phyloP scores from a whole-genome alignment of 1,139 yeast species.

The Saccharomyces uvarum region DNA sequence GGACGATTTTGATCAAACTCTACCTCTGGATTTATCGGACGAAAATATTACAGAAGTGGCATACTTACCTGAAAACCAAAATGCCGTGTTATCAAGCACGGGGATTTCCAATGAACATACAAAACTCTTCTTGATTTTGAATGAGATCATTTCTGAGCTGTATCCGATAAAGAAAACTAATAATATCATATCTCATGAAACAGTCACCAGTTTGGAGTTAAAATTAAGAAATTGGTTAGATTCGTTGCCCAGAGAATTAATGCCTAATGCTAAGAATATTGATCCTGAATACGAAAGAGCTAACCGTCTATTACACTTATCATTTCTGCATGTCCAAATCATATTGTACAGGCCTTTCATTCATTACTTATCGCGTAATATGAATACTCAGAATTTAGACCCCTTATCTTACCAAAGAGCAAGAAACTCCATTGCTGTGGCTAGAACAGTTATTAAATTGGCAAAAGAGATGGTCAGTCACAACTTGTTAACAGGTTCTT shows the following conservation, averaged over 20 bases:
- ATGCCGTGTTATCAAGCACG: slow-evolving; percentile 53
- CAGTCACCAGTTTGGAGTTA: slow-evolving; percentile 64
- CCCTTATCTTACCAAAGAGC: slow-evolving; percentile 60
- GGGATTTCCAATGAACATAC: slow-evolving; percentile 87
- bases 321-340: slow-evolving; percentile 77
- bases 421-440: slow-evolving; percentile 75
- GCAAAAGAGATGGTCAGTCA: slow-evolving; percentile 78
- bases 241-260: slow-evolving; percentile 61
- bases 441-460: slow-evolving; percentile 73
- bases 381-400: slow-evolving; percentile 36
- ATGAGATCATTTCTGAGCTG: slow-evolving; percentile 46
- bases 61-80: slow-evolving; percentile 35
- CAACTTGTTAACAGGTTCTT: slow-evolving; percentile 72
- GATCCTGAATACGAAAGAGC: slow-evolving; percentile 70
- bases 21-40: slow-evolving; percentile 81
- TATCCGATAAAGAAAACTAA: slow-evolving; percentile 46
- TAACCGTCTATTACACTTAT: slow-evolving; percentile 65
- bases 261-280: slow-evolving; percentile 51
- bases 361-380: slow-evolving; percentile 53
- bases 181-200: slow-evolving; percentile 38
- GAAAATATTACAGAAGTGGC: slow-evolving; percentile 65
- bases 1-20: slow-evolving; percentile 82
- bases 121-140: slow-evolving; percentile 53
- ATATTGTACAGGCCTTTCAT: slow-evolving; percentile 86
- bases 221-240: slow-evolving; percentile 73